These are phyloP conservation scores for Oryza australiensis DNA, from an alignment of 176 grass and related monocot species.

Conservation along the genomic window DNA sequence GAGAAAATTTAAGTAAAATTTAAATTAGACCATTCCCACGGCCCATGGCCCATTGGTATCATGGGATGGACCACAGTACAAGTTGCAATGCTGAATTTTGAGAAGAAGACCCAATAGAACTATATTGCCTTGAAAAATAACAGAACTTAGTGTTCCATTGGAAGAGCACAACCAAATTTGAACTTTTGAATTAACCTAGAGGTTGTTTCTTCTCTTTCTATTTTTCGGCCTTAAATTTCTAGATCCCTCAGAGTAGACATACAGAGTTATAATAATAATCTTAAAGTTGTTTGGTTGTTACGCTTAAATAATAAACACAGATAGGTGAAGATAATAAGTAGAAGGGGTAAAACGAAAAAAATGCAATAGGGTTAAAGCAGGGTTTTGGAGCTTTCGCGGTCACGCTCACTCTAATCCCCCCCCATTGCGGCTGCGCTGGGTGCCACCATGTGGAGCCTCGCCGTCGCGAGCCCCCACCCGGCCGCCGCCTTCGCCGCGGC, in stretches of 20 bases:
- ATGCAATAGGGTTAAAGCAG: constrained; percentile 31
- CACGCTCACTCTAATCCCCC: not conserved
- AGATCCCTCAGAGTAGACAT: too few relatives aligned
- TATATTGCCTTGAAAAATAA: not conserved
- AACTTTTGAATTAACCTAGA: too few relatives aligned
- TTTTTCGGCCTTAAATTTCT: too few relatives aligned
- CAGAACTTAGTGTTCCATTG: not conserved
- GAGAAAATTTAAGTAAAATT: too few relatives aligned
- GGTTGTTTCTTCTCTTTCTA: too few relatives aligned
- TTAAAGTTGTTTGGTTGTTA: too few relatives aligned
- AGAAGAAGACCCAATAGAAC: not conserved
- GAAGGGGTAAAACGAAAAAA: not conserved
- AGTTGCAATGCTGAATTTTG: not conserved
- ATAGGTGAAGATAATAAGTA: not conserved
- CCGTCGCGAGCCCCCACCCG: constrained; percentile 4
- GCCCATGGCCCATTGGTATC: not conserved
- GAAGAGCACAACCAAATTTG: not conserved
- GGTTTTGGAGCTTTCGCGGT: not conserved
- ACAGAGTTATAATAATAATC: too few relatives aligned
- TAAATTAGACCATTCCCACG: not conserved
- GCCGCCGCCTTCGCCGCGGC: constrained; percentile 20
- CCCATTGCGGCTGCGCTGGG: not conserved
- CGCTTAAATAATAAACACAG: too few relatives aligned
- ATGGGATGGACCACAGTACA: not conserved
- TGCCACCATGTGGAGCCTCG: constrained; percentile 29